Evolutionary conservation across 805 yeast species (phyloP).

Genomic region (Schizosaccharomyces octosporus): DNA sequence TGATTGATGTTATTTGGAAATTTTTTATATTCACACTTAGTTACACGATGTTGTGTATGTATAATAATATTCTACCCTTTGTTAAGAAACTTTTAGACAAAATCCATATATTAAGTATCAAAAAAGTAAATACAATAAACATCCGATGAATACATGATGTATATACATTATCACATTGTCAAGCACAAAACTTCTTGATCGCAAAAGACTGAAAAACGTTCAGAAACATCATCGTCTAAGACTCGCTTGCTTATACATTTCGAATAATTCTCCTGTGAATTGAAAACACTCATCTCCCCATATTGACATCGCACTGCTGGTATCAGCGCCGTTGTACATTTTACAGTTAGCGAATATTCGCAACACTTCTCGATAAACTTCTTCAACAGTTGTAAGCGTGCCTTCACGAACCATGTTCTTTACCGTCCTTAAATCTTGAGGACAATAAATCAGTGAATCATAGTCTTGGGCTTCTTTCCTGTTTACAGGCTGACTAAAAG

Average conservation of each 20-base stretch:
- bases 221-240: no score
- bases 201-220: no score
- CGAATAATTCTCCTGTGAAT: not conserved
- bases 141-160: no score
- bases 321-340: conserved; percentile 36
- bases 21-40: no score
- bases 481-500: conserved; percentile 47
- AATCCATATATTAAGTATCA: not conserved
- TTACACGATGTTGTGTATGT: not conserved
- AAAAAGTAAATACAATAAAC: not conserved
- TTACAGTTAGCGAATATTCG: conserved; percentile 65
- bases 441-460: conserved; percentile 31
- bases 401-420: conserved; percentile 33
- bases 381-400: conserved; percentile 22
- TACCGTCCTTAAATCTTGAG: conserved; percentile 45
- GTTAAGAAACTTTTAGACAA: not conserved
- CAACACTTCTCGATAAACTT: conserved; percentile 42
- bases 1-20: no score
- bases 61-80: not conserved
- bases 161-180: no score
- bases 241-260: not conserved
- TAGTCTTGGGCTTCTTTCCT: conserved; percentile 47
- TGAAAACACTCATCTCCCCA: conserved; percentile 1
- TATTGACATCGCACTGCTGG: not conserved
- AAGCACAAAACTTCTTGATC: no score